phyloP scores from a whole-genome alignment of 164 flowering plant genomes.

The Malania oleifera region DNA sequence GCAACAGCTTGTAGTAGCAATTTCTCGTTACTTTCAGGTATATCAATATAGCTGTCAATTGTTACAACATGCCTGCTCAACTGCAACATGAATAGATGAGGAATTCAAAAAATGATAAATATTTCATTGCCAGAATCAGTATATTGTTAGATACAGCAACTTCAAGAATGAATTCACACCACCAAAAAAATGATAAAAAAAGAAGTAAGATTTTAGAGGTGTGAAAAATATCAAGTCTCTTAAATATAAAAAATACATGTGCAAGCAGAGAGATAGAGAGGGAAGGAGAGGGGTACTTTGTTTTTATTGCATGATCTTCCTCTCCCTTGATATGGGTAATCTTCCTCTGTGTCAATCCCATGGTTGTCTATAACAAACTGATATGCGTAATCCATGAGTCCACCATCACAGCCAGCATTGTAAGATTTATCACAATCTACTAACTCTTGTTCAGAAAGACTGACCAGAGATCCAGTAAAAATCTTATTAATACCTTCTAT shows the following conservation, averaged over 20 bases:
- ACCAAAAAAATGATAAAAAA: background rate
- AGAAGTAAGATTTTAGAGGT: too few species aligned
- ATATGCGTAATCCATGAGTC: conserved; percentile 95
- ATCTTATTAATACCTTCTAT: conserved; percentile 90
- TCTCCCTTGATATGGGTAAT: conserved; percentile 66
- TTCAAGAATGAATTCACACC: background rate
- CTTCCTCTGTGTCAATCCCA: conserved; percentile 92
- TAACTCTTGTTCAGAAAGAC: conserved; percentile 94
- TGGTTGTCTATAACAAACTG: conserved; percentile 63
- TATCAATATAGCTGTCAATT: conserved; percentile 70
- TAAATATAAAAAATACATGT: background rate
- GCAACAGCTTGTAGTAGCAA: conserved; percentile 70
- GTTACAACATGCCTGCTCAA: conserved; percentile 66
- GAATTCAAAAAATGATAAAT: background rate
- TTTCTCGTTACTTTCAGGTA: conserved; percentile 58
- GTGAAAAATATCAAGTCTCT: too few species aligned
- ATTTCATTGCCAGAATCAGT: background rate
- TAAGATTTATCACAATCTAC: conserved; percentile 75
- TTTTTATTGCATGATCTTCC: conserved; percentile 51
- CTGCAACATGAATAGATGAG: conserved; percentile 26
- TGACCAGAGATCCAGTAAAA: conserved; percentile 72
- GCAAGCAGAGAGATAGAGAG: background rate
- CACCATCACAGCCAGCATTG: conserved; percentile 83
- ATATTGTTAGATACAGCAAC: background rate
- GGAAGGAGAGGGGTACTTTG: conserved; percentile 35